Conservation (phyloP, 129 eudicot genomes). For the Lactuca sativa region DNA sequence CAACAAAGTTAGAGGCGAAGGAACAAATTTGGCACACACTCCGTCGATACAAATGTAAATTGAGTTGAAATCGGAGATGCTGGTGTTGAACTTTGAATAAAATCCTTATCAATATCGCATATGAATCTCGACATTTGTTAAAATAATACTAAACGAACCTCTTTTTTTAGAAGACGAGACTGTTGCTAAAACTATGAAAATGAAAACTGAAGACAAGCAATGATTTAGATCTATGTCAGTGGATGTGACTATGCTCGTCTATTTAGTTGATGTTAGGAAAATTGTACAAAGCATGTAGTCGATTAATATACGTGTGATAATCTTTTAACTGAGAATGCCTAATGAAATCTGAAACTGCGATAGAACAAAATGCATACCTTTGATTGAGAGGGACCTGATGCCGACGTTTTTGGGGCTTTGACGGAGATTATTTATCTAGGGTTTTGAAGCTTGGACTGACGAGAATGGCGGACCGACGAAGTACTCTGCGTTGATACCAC, state of each 20-base stretch:
- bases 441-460: conserved; percentile 22
- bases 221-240: conserved; percentile 1
- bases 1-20: background rate
- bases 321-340: background rate
- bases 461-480: conserved; percentile 14
- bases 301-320: background rate
- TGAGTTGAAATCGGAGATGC: background rate
- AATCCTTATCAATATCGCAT: background rate
- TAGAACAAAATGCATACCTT: conserved; percentile 14
- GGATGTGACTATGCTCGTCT: background rate
- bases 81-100: background rate
- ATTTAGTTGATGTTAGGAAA: background rate
- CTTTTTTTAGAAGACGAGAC: background rate
- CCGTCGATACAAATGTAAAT: background rate
- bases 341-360: conserved; percentile 4
- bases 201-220: background rate
- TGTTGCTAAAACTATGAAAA: conserved; percentile 5
- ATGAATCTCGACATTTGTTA: background rate
- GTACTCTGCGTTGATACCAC: too few relatives aligned
- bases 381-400: background rate
- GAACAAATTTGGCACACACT: background rate
- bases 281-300: background rate
- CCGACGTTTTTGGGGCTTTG: conserved; percentile 8
- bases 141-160: background rate
- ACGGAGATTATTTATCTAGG: conserved; percentile 28